Percentiles rank a stretch among this genome's conserved stretches.
phyloP scores from a whole-genome alignment of 345 rosid species.

The Bruguiera parviflora region DNA sequence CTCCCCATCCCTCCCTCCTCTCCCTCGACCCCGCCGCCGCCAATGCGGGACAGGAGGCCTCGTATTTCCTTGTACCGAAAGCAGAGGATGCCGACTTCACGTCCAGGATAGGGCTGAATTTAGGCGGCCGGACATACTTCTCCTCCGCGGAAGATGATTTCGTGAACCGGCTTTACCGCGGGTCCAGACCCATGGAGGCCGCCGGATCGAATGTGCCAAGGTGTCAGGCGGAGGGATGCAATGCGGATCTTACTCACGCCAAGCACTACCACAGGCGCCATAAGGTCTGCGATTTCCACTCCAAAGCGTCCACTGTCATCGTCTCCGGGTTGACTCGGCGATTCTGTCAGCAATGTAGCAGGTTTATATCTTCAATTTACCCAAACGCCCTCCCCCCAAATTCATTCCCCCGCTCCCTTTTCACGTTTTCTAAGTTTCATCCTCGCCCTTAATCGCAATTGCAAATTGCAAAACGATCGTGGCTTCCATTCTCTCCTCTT shows the following conservation, averaged over 20 bases:
- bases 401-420: neutral
- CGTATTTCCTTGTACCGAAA: slow-evolving; percentile 61
- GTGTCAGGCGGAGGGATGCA: slow-evolving; percentile 97
- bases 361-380: slow-evolving; percentile 43
- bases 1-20: slow-evolving; percentile 39
- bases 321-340: slow-evolving; percentile 92
- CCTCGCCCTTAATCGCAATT: no score
- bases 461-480: no score
- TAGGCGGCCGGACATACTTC: slow-evolving; percentile 91
- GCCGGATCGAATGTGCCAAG: slow-evolving; percentile 52
- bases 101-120: slow-evolving; percentile 74
- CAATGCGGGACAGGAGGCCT: slow-evolving; percentile 10
- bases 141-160: slow-evolving; percentile 88
- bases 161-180: slow-evolving; percentile 79
- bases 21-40: slow-evolving; percentile 39
- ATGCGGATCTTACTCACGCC: slow-evolving; percentile 82
- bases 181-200: slow-evolving; percentile 58
- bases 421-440: neutral
- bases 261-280: slow-evolving; percentile 98
- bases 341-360: slow-evolving; percentile 99
- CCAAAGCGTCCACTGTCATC: slow-evolving; percentile 84
- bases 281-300: slow-evolving; percentile 96
- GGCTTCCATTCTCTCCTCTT: no score
- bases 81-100: slow-evolving; percentile 60
- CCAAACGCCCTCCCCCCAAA: slow-evolving; percentile 20